Conservation (phyloP, 2,329 filamentous ascomycete species). For the Colletotrichum chlorophyti region DNA sequence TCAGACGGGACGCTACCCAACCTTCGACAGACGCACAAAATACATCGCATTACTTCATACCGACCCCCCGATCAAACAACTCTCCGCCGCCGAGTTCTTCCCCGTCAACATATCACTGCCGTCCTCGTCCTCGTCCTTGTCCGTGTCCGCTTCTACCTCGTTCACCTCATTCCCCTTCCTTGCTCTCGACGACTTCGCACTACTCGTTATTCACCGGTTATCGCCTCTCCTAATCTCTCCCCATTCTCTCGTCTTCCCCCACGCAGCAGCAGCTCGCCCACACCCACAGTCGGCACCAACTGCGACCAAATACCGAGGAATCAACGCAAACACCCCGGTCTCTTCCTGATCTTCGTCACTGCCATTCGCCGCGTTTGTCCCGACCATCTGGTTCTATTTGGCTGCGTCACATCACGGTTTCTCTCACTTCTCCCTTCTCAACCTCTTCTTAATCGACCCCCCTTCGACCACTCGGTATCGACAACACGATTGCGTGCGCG, state of each 20-base stretch:
- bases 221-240: too few species aligned
- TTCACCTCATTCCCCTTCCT: neutral
- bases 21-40: neutral
- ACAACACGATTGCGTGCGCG: conserved; percentile 11
- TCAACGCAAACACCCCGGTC: conserved; percentile 14
- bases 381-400: conserved; percentile 22
- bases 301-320: conserved; percentile 17
- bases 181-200: neutral
- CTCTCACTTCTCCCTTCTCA: conserved; percentile 9
- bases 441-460: neutral
- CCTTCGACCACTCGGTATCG: neutral
- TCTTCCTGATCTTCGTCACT: conserved; percentile 17
- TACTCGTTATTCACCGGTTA: too few species aligned
- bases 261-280: neutral
- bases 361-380: conserved; percentile 23
- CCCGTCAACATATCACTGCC: conserved; percentile 6
- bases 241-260: neutral
- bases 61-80: neutral
- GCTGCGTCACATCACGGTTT: conserved; percentile 22
- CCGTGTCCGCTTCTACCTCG: neutral
- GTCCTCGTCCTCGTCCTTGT: neutral
- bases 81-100: neutral
- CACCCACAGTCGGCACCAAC: conserved; percentile 10
- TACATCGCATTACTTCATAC: conserved; percentile 25
- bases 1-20: conserved; percentile 10